Evolutionary conservation across 257 asterid species (phyloP).

Genomic region (Solanum peruvianum): DNA sequence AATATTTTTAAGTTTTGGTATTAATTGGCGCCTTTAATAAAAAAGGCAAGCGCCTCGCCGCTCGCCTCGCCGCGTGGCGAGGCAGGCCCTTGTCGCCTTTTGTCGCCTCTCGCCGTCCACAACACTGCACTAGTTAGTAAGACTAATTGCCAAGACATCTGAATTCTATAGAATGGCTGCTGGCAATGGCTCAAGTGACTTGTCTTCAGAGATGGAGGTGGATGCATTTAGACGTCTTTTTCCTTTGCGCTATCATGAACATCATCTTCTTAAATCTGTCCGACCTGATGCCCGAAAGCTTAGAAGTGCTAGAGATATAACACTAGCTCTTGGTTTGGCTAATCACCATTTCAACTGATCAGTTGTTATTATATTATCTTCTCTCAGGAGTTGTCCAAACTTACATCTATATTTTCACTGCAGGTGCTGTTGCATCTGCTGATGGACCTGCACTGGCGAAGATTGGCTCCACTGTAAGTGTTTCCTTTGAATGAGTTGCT

Average conservation of each 20-base stretch:
- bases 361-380: not conserved
- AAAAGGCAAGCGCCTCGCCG: too few relatives aligned
- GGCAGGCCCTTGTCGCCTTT: too few relatives aligned
- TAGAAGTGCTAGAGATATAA: not conserved
- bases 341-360: not conserved
- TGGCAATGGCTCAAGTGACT: not conserved
- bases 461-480: not conserved
- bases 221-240: not conserved
- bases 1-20: too few relatives aligned
- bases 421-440: not conserved
- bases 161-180: not conserved
- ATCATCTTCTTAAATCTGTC: not conserved
- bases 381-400: not conserved
- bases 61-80: too few relatives aligned
- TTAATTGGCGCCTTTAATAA: too few relatives aligned
- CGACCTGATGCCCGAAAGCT: not conserved
- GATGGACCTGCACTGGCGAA: not conserved
- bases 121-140: not conserved
- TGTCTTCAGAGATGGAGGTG: not conserved
- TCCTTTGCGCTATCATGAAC: not conserved
- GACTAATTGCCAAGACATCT: not conserved
- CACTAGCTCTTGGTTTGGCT: not conserved
- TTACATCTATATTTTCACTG: not conserved
- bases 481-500: not conserved
- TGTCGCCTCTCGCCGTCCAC: too few relatives aligned